Evolutionary conservation across 352 stramenopile genomes (phyloP).

Genomic region (Globisporangium recalcitrans): DNA sequence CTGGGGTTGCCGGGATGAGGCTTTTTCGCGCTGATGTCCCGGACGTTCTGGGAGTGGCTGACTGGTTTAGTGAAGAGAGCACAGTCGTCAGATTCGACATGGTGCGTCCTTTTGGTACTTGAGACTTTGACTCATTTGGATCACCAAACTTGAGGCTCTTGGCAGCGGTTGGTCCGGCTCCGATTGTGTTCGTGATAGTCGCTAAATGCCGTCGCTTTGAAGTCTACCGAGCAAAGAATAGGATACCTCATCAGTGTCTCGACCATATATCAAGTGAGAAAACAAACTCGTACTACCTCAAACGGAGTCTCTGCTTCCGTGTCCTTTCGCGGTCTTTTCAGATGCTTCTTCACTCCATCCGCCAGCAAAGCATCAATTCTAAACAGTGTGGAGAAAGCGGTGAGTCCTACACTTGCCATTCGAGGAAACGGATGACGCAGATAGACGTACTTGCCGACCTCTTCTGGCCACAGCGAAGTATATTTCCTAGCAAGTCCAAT

Average conservation of each 20-base stretch:
- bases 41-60: background rate
- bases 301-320: conserved; percentile 20
- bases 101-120: conserved; percentile 3
- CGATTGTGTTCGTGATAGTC: conserved; percentile 58
- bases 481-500: conserved; percentile 32
- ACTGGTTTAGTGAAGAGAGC: conserved; percentile 6
- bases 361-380: conserved; percentile 41
- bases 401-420: background rate
- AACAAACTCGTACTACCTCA: conserved; percentile 34
- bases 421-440: background rate
- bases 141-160: conserved; percentile 29
- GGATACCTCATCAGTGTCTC: background rate
- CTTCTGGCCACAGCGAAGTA: conserved; percentile 36
- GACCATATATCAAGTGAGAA: background rate
- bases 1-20: conserved; percentile 6
- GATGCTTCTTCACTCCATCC: conserved; percentile 58
- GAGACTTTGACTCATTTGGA: conserved; percentile 7
- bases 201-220: conserved; percentile 46
- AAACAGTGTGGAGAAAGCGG: background rate
- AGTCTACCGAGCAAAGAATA: conserved; percentile 12
- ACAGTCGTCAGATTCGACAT: conserved; percentile 13
- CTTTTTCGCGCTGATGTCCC: background rate
- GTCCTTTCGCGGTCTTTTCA: conserved; percentile 45
- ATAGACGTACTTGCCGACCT: conserved; percentile 30
- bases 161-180: conserved; percentile 9